phyloP scores from a whole-genome alignment of 345 rosid genomes.

The Abelmoschus esculentus region DNA sequence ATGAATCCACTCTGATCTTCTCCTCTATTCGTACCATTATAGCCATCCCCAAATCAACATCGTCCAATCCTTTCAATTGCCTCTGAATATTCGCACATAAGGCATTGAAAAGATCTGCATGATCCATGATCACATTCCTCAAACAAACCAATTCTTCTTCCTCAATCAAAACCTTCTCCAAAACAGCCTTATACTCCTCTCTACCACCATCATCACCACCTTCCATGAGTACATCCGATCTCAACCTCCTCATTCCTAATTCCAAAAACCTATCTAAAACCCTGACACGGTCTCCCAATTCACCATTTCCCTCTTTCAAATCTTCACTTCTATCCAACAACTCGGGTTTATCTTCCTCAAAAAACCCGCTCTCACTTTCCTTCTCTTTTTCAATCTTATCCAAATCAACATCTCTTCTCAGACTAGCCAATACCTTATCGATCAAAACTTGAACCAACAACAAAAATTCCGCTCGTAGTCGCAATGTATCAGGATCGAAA shows the following conservation, averaged over 20 bases:
- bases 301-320: constrained; percentile 24
- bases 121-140: constrained; percentile 46
- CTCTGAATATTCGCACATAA: constrained; percentile 58
- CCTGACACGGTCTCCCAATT: constrained; percentile 30
- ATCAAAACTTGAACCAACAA: constrained; percentile 55
- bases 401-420: constrained; percentile 26
- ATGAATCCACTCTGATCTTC: constrained; percentile 17
- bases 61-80: constrained; percentile 46
- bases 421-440: constrained; percentile 35
- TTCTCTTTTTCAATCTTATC: constrained; percentile 30
- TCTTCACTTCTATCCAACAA: constrained; percentile 23
- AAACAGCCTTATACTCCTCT: constrained; percentile 15
- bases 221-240: constrained; percentile 30
- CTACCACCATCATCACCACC: constrained; percentile 15
- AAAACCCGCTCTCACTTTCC: constrained; percentile 24
- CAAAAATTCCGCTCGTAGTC: constrained; percentile 70
- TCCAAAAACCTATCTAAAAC: constrained; percentile 56
- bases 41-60: constrained; percentile 36
- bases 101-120: constrained; percentile 59
- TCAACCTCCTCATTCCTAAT: constrained; percentile 64
- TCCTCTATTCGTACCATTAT: constrained; percentile 33
- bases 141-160: constrained; percentile 47
- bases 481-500: constrained; percentile 53
- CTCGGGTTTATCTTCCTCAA: constrained; percentile 21
- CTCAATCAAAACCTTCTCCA: constrained; percentile 22